phyloP scores from a whole-genome alignment of 2,329 filamentous ascomycete genomes.

The Ceratocystis harringtonii region DNA sequence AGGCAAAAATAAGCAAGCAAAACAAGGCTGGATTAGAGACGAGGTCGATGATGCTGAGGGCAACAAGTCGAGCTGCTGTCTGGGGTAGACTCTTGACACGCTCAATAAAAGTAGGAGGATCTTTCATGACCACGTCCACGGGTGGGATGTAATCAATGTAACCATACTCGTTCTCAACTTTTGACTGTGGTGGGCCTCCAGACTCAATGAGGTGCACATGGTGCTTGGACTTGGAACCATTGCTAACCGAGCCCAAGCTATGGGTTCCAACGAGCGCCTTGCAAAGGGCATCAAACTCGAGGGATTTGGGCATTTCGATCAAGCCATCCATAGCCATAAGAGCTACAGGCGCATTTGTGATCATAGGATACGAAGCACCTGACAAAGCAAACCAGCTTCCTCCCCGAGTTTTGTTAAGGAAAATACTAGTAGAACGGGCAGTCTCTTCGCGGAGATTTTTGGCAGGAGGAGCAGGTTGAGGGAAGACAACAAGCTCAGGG shows the following conservation, averaged over 20 bases:
- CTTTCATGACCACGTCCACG: constrained; percentile 19
- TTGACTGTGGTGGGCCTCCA: constrained; percentile 19
- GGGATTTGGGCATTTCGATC: constrained; percentile 27
- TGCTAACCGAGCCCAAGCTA: constrained; percentile 33
- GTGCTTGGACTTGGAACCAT: constrained; percentile 22
- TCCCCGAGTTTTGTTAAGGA: constrained; percentile 71
- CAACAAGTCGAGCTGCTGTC: constrained; percentile 26
- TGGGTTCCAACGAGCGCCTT: constrained; percentile 59
- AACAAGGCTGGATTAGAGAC: constrained; percentile 40
- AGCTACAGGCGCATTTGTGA: constrained; percentile 49
- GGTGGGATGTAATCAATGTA: constrained; percentile 24
- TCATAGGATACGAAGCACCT: constrained; percentile 68
- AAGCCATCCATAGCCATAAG: constrained; percentile 33
- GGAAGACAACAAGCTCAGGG: constrained; percentile 66
- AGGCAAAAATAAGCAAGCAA: constrained; percentile 29
- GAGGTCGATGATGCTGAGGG: constrained; percentile 35
- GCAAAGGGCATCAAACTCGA: constrained; percentile 32
- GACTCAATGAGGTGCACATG: constrained; percentile 28
- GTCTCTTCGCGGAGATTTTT: constrained; percentile 35
- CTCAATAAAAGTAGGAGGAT: constrained; percentile 32
- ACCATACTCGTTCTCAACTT: constrained; percentile 21
- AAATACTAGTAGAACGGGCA: constrained; percentile 51
- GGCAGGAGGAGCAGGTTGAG: constrained; percentile 59
- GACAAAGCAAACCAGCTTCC: constrained; percentile 93
- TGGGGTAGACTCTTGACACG: constrained; percentile 37